Evolutionary conservation across 768 basidiomycete species (phyloP).

Genomic region (Phlegmacium glaucopus): DNA sequence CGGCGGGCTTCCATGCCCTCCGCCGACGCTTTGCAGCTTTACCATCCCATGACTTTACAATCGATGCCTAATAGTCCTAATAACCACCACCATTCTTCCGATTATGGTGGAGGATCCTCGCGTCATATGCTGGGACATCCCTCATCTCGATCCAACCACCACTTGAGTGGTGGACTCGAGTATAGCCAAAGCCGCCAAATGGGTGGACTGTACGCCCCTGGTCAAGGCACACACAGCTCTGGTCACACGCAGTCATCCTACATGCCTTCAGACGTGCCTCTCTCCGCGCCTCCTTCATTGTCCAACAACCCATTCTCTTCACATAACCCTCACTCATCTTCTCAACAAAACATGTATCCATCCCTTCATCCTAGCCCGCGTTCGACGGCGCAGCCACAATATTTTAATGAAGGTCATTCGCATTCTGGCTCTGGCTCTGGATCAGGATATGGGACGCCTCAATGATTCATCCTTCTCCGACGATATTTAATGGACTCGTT

Average conservation of each 20-base stretch:
- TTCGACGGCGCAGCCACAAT: conserved; percentile 28
- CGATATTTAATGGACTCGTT: background rate
- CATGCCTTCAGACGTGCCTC: conserved; percentile 42
- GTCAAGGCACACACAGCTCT: conserved; percentile 41
- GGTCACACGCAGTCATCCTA: conserved; percentile 32
- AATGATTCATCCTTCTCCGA: conserved; percentile 20
- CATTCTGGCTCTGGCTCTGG: conserved; percentile 41
- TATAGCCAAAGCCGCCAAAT: conserved; percentile 37
- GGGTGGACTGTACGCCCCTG: conserved; percentile 29
- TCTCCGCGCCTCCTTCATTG: conserved; percentile 51
- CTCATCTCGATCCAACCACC: conserved; percentile 32
- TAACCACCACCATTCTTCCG: conserved; percentile 37
- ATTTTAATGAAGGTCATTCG: conserved; percentile 35
- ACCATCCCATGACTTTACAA: conserved; percentile 77
- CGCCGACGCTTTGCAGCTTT: conserved; percentile 68
- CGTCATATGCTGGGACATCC: too few relatives aligned
- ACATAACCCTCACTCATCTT: conserved; percentile 27
- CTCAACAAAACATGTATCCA: conserved; percentile 32
- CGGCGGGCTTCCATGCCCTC: conserved; percentile 65
- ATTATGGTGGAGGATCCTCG: conserved; percentile 36
- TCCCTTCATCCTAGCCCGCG: conserved; percentile 35
- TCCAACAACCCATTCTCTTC: conserved; percentile 41
- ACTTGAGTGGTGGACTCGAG: conserved; percentile 34
- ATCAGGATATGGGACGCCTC: conserved; percentile 45
- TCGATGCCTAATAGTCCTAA: conserved; percentile 41